phyloP scores from a whole-genome alignment of 352 stramenopile species.

The Globisporangium yorkense region DNA sequence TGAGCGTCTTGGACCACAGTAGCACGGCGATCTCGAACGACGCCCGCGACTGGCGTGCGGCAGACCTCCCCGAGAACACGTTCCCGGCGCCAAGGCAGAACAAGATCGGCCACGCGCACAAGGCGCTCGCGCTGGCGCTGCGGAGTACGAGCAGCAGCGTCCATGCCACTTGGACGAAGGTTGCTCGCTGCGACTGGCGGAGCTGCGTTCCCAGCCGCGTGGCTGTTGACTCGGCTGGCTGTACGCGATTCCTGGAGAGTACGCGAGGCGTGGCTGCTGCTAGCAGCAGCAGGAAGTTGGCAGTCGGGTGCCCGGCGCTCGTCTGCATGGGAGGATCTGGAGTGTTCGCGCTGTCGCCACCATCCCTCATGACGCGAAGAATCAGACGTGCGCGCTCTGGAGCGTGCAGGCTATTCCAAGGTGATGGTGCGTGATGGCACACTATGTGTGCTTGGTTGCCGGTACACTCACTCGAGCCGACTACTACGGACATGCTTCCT shows the following conservation, averaged over 20 bases:
- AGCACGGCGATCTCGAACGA: constrained; percentile 21
- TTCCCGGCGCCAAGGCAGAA: constrained; percentile 22
- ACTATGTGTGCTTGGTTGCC: not conserved
- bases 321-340: not conserved
- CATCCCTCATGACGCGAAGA: too few relatives aligned
- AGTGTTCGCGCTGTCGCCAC: not conserved
- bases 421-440: too few relatives aligned
- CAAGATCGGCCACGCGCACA: constrained; percentile 15
- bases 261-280: not conserved
- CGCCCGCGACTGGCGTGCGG: constrained; percentile 16
- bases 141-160: constrained; percentile 11
- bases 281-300: not conserved
- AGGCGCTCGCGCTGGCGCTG: constrained; percentile 13
- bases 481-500: not conserved
- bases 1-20: constrained; percentile 19
- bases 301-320: not conserved
- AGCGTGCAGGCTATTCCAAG: not conserved
- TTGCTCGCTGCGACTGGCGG: not conserved
- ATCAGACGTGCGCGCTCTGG: not conserved
- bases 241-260: not conserved
- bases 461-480: not conserved
- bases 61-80: constrained; percentile 15
- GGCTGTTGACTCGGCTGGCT: not conserved
- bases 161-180: constrained; percentile 1
- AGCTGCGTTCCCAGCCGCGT: not conserved